Conservation (phyloP, 805 yeast species). For the Lipomyces anomalus region DNA sequence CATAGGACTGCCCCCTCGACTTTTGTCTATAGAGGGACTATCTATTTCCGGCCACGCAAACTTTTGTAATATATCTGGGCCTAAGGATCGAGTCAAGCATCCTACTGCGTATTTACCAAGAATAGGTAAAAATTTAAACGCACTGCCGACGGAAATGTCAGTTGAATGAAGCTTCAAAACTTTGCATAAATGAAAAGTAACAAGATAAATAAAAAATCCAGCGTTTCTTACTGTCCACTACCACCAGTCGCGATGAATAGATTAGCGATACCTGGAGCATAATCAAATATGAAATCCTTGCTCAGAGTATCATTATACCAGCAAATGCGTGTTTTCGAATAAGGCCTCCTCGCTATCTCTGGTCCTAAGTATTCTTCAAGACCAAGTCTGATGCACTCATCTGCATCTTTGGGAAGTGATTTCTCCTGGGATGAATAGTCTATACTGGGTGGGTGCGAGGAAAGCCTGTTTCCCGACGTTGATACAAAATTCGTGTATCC, state of each 20-base stretch:
- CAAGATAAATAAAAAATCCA: background rate
- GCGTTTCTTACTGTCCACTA: conserved; percentile 32
- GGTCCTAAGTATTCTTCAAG: conserved; percentile 10
- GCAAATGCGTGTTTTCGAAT: conserved; percentile 36
- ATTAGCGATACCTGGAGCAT: conserved; percentile 28
- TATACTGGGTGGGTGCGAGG: conserved; percentile 17
- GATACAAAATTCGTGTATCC: conserved; percentile 23
- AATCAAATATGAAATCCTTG: conserved; percentile 32
- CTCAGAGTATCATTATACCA: conserved; percentile 38
- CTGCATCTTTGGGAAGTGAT: conserved; percentile 20
- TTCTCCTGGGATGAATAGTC: conserved; percentile 9
- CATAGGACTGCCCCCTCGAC: conserved; percentile 21
- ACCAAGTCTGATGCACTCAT: conserved; percentile 12
- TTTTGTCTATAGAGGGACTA: conserved; percentile 6
- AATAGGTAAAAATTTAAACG: conserved; percentile 35
- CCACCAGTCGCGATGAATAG: conserved; percentile 36
- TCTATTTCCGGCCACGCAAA: conserved; percentile 11
- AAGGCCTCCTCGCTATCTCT: conserved; percentile 11
- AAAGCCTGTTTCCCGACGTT: background rate
- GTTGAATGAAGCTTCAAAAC: background rate
- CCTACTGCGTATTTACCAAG: conserved; percentile 34
- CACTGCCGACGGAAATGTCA: conserved; percentile 19
- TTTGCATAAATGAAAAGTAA: background rate
- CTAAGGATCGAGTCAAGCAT: conserved; percentile 29
- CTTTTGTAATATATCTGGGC: conserved; percentile 6